phyloP scores from a whole-genome alignment of 371 early-diverging fungal species.

The Actinomortierella ambigua region DNA sequence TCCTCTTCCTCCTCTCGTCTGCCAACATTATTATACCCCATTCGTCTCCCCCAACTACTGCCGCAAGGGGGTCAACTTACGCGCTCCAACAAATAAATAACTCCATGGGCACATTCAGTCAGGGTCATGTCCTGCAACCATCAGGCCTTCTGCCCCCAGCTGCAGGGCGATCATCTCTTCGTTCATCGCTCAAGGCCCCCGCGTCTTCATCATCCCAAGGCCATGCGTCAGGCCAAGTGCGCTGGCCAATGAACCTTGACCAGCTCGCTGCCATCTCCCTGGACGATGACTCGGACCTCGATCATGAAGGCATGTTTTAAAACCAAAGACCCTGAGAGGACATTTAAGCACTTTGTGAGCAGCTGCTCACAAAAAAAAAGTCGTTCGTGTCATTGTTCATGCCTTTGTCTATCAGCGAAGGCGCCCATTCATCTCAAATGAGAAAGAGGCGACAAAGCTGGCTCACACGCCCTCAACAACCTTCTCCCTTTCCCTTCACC shows the following conservation, averaged over 20 bases:
- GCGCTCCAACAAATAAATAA: no score
- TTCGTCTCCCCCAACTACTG: neutral
- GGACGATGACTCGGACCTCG: slow-evolving; percentile 45
- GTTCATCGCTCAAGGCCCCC: slow-evolving; percentile 20
- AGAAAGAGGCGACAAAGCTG: neutral
- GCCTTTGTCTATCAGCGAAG: no score
- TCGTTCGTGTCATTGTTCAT: no score
- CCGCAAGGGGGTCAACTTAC: no score
- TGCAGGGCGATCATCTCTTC: slow-evolving; percentile 2
- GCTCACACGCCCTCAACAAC: neutral
- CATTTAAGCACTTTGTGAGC: no score
- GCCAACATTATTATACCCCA: neutral
- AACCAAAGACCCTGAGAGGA: no score
- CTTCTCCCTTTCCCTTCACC: neutral
- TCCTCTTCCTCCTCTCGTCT: neutral
- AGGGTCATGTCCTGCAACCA: neutral
- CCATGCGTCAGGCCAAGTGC: slow-evolving; percentile 10
- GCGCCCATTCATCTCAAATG: no score
- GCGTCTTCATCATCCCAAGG: no score
- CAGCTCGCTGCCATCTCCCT: slow-evolving; percentile 44
- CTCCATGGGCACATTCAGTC: neutral
- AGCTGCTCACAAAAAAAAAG: no score
- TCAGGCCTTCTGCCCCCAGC: neutral
- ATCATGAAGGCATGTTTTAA: slow-evolving; percentile 26
- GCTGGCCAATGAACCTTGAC: slow-evolving; percentile 43